Evolutionary conservation across 495 filamentous ascomycete species (phyloP).

Genomic region (Podospora appendiculata): DNA sequence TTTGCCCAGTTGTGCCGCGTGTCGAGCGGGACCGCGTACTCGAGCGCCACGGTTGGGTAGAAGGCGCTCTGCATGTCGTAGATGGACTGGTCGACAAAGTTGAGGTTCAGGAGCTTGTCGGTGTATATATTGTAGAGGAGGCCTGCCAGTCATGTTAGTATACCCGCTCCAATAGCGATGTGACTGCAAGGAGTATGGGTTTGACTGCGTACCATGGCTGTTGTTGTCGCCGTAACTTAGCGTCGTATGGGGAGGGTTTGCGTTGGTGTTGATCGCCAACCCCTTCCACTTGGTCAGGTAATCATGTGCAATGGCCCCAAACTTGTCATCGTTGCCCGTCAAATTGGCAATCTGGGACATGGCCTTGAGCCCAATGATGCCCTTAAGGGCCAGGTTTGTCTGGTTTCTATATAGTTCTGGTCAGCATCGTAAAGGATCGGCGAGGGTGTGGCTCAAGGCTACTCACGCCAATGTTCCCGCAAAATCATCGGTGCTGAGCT

Average conservation of each 20-base stretch:
- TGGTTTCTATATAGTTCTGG: conserved; percentile 50
- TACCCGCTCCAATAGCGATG: neutral
- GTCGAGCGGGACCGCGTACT: conserved; percentile 79
- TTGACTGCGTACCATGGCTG: conserved; percentile 26
- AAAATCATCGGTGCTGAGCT: conserved; percentile 91
- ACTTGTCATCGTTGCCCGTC: conserved; percentile 52
- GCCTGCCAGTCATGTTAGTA: conserved; percentile 50
- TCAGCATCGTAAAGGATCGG: too few relatives aligned
- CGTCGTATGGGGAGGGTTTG: conserved; percentile 62
- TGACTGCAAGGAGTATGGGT: neutral
- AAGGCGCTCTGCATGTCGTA: conserved; percentile 75
- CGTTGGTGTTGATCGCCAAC: conserved; percentile 63
- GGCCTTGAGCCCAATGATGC: conserved; percentile 88
- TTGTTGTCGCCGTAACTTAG: conserved; percentile 42
- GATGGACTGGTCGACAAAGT: conserved; percentile 58
- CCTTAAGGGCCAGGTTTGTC: conserved; percentile 90
- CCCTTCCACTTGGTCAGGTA: conserved; percentile 75
- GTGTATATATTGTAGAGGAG: conserved; percentile 86
- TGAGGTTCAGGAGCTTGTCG: conserved; percentile 66
- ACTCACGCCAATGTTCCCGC: conserved; percentile 63
- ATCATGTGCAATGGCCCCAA: conserved; percentile 55
- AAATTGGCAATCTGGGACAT: conserved; percentile 72
- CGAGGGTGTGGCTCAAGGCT: neutral
- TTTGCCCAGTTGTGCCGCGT: conserved; percentile 80
- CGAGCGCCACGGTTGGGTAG: conserved; percentile 65